Percentiles rank a stretch among this genome's conserved stretches.
Conservation (phyloP, 1,284 basidiomycete species). For the Takashimella koratensis region DNA sequence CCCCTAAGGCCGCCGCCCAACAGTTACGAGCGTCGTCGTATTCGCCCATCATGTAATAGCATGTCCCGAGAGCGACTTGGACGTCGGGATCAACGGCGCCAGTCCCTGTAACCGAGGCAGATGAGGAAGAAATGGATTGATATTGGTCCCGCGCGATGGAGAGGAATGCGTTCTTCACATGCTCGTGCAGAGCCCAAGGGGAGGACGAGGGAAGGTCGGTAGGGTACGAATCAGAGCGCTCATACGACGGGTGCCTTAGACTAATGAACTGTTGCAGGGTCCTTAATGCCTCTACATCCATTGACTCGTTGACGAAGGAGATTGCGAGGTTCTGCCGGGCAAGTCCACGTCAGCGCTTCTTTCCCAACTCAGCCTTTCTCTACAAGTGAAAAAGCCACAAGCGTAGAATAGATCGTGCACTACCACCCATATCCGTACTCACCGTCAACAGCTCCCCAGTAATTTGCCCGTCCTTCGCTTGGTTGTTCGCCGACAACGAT, state of each 20-base stretch:
- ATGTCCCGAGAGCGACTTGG: constrained; percentile 86
- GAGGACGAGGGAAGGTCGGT: constrained; percentile 47
- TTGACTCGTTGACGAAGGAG: constrained; percentile 93
- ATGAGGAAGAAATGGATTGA: constrained; percentile 70
- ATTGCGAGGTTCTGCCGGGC: constrained; percentile 80
- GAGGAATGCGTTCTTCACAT: constrained; percentile 79
- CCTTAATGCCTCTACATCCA: constrained; percentile 80
- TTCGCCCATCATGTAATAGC: constrained; percentile 72
- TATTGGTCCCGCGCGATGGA: constrained; percentile 77
- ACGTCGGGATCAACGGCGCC: constrained; percentile 80
- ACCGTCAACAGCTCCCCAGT: constrained; percentile 77
- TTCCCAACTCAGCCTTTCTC: no score
- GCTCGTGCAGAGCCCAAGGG: constrained; percentile 80
- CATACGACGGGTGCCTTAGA: constrained; percentile 66
- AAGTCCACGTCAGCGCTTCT: neutral
- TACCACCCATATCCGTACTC: constrained; percentile 35
- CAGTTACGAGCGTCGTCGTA: constrained; percentile 65
- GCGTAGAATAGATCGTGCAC: no score
- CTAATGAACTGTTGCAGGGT: constrained; percentile 85
- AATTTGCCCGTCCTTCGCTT: constrained; percentile 61
- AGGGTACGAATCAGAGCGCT: constrained; percentile 26
- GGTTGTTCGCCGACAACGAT: constrained; percentile 67
- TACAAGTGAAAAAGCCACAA: no score
- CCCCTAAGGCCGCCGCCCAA: constrained; percentile 77
- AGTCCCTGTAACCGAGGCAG: constrained; percentile 67